These are phyloP conservation scores for Vanrija pseudolonga DNA, from an alignment of 1,284 basidiomycete species.

Conservation along the genomic window DNA sequence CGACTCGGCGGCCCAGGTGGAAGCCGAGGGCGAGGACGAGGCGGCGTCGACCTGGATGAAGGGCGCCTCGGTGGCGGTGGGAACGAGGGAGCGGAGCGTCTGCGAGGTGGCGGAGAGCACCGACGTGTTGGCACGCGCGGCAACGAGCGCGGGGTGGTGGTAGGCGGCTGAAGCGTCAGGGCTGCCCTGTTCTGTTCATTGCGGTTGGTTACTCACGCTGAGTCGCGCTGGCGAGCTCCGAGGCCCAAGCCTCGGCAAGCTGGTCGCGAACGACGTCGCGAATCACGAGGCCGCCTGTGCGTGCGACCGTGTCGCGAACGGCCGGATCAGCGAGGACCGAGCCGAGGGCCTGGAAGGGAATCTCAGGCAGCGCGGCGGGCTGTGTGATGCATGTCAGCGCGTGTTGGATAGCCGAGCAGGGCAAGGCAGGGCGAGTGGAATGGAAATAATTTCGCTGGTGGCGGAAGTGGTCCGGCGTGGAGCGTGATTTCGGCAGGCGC, in stretches of 20 bases:
- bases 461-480: background rate
- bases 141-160: constrained; percentile 34
- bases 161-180: constrained; percentile 23
- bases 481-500: too few relatives aligned
- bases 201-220: too few relatives aligned
- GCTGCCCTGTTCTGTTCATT: background rate
- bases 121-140: constrained; percentile 33
- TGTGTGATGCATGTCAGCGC: background rate
- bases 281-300: constrained; percentile 32
- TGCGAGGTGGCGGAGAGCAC: constrained; percentile 32
- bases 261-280: constrained; percentile 41
- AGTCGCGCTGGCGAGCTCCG: constrained; percentile 12
- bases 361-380: constrained; percentile 19
- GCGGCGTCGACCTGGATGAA: constrained; percentile 28
- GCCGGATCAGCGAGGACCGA: constrained; percentile 18
- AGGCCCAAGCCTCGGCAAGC: constrained; percentile 32
- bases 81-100: constrained; percentile 21
- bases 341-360: constrained; percentile 31
- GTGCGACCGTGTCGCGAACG: constrained; percentile 5
- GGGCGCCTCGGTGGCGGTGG: constrained; percentile 3
- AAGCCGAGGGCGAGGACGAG: constrained; percentile 5
- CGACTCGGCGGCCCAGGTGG: constrained; percentile 10
- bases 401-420: background rate
- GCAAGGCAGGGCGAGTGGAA: too few relatives aligned
- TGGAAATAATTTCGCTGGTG: background rate